phyloP scores from a whole-genome alignment of 495 filamentous ascomycete species.

The Hypoxylon trugodes region DNA sequence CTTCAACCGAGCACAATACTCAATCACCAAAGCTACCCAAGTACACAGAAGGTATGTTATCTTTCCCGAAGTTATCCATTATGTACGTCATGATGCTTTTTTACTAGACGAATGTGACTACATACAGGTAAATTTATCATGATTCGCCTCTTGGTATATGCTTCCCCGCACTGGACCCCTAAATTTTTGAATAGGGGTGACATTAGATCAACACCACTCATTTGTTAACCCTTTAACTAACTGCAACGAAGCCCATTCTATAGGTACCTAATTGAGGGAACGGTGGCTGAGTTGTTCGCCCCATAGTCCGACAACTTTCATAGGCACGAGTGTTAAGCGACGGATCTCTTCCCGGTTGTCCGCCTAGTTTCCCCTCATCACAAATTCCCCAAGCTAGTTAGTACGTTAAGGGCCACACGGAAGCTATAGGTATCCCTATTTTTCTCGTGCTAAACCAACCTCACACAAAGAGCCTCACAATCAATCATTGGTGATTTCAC shows the following conservation, averaged over 20 bases:
- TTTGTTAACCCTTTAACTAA: background rate
- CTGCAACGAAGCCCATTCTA: background rate
- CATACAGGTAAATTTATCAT: background rate
- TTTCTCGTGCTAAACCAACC: background rate
- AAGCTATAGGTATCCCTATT: background rate
- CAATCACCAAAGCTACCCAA: background rate
- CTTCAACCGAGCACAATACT: constrained; percentile 12
- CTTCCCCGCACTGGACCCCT: constrained; percentile 29
- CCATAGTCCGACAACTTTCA: background rate
- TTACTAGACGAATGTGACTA: constrained; percentile 29
- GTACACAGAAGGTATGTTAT: constrained; percentile 10
- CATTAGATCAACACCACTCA: background rate
- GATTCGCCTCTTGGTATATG: constrained; percentile 14
- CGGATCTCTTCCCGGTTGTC: constrained; percentile 22
- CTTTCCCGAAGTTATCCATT: background rate
- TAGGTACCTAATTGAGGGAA: no score
- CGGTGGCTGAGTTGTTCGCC: no score
- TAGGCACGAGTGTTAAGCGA: background rate
- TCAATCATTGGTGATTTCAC: background rate
- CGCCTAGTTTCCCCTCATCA: constrained; percentile 24
- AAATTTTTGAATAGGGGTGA: background rate
- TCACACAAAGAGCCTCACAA: background rate
- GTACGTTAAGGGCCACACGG: background rate
- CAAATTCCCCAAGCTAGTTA: background rate
- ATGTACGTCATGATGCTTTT: background rate